These are phyloP conservation scores for Aspergillus ostianus DNA, from an alignment of 495 filamentous ascomycete genomes.

Conservation along the genomic window DNA sequence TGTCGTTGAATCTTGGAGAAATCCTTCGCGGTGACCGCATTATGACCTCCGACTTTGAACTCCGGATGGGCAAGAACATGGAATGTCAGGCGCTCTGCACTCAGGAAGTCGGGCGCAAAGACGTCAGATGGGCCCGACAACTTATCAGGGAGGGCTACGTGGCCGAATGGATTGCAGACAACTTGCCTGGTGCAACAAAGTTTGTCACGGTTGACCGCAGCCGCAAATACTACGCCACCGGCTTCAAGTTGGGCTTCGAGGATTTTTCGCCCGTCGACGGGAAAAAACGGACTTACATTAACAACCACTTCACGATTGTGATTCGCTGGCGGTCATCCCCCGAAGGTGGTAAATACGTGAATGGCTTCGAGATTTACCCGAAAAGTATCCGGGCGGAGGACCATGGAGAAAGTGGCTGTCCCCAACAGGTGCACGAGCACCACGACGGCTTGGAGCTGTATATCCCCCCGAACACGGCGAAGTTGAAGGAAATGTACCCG, in stretches of 20 bases:
- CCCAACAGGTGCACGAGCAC: slow-evolving; percentile 59
- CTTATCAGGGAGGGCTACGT: slow-evolving; percentile 83
- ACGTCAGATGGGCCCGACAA: slow-evolving; percentile 68
- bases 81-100: slow-evolving; percentile 77
- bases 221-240: slow-evolving; percentile 88
- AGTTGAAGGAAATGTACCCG: slow-evolving; percentile 54
- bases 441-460: slow-evolving; percentile 66
- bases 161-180: slow-evolving; percentile 95
- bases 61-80: slow-evolving; percentile 76
- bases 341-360: slow-evolving; percentile 76
- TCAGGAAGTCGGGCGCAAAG: slow-evolving; percentile 59
- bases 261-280: slow-evolving; percentile 61
- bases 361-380: slow-evolving; percentile 90
- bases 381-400: slow-evolving; percentile 73
- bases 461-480: slow-evolving; percentile 60
- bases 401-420: slow-evolving; percentile 62
- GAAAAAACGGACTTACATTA: slow-evolving; percentile 70
- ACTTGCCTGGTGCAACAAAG: slow-evolving; percentile 87
- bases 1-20: slow-evolving; percentile 90
- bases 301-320: slow-evolving; percentile 90
- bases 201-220: slow-evolving; percentile 89
- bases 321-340: slow-evolving; percentile 79
- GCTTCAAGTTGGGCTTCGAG: slow-evolving; percentile 88
- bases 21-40: slow-evolving; percentile 90
- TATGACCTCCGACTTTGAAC: slow-evolving; percentile 81